Conservation (phyloP, 108 stramenopile genomes). For the Nitzschia putrida region DNA sequence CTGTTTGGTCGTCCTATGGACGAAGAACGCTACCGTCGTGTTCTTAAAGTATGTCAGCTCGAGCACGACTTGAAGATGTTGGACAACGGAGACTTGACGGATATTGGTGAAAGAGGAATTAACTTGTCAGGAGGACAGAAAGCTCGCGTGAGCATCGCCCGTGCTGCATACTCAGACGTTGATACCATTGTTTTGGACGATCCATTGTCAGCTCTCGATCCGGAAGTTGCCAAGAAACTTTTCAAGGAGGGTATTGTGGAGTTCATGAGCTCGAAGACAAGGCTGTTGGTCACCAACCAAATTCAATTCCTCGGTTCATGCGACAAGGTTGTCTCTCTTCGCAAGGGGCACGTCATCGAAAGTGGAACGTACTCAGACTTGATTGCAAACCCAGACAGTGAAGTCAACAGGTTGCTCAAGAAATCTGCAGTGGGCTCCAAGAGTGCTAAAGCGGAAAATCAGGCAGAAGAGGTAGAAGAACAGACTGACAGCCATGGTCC, state of each 20-base stretch:
- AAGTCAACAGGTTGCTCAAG: conserved; percentile 64
- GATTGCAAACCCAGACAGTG: conserved; percentile 53
- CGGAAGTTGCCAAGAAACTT: conserved; percentile 77
- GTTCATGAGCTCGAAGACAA: conserved; percentile 70
- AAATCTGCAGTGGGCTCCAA: conserved; percentile 10
- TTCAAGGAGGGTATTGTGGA: conserved; percentile 78
- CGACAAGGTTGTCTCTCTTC: conserved; percentile 72
- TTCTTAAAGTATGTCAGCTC: conserved; percentile 76
- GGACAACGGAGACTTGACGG: conserved; percentile 79
- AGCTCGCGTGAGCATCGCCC: conserved; percentile 68
- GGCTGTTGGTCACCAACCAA: conserved; percentile 91
- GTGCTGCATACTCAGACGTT: conserved; percentile 81
- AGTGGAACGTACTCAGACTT: conserved; percentile 71
- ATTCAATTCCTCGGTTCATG: conserved; percentile 72
- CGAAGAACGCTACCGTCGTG: conserved; percentile 71
- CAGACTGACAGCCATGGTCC: conserved; percentile 19
- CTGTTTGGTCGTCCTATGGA: conserved; percentile 83
- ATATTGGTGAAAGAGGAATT: conserved; percentile 94
- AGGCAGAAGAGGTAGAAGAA: conserved; percentile 1
- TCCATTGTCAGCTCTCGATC: conserved; percentile 80
- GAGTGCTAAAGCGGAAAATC: background rate
- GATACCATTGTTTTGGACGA: conserved; percentile 87
- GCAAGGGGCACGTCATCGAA: conserved; percentile 67
- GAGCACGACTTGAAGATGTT: conserved; percentile 72
- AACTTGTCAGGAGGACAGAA: conserved; percentile 79